Conservation (phyloP, 2,329 filamentous ascomycete species). For the Microthyrium microscopicum region DNA sequence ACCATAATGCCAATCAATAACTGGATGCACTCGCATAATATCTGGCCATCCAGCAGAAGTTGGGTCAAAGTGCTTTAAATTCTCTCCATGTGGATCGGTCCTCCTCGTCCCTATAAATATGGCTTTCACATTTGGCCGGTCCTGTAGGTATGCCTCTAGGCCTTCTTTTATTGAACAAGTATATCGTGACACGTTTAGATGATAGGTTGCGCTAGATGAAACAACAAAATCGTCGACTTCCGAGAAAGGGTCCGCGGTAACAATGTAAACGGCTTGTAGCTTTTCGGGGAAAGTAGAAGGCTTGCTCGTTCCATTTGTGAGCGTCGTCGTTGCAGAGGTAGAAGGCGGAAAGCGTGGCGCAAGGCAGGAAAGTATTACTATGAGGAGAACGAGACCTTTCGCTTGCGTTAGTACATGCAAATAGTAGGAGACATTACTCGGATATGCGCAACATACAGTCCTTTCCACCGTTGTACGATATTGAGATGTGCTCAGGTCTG, state of each 20-base stretch:
- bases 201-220: conserved; percentile 48
- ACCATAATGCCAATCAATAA: conserved; percentile 91
- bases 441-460: no score
- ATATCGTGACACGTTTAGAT: conserved; percentile 60
- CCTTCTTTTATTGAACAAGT: conserved; percentile 64
- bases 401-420: no score
- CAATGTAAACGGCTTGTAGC: conserved; percentile 78
- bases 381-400: conserved; percentile 73
- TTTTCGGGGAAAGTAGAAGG: conserved; percentile 16
- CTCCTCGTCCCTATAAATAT: conserved; percentile 78
- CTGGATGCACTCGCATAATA: conserved; percentile 86
- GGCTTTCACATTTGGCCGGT: conserved; percentile 49
- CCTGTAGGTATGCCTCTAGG: conserved; percentile 58
- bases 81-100: conserved; percentile 78
- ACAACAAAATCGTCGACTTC: conserved; percentile 77
- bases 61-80: conserved; percentile 63
- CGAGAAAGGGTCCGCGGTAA: conserved; percentile 65
- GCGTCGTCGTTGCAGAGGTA: conserved; percentile 51
- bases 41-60: conserved; percentile 82
- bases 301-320: conserved; percentile 15
- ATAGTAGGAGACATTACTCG: no score
- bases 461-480: conserved; percentile 96
- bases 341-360: no score
- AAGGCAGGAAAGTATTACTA: no score
- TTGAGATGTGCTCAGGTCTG: conserved; percentile 58